A percentile compares a stretch with the other conserved stretches of the same genome.
Conservation (phyloP, 495 filamentous ascomycete species). For the Terfezia claveryi region DNA sequence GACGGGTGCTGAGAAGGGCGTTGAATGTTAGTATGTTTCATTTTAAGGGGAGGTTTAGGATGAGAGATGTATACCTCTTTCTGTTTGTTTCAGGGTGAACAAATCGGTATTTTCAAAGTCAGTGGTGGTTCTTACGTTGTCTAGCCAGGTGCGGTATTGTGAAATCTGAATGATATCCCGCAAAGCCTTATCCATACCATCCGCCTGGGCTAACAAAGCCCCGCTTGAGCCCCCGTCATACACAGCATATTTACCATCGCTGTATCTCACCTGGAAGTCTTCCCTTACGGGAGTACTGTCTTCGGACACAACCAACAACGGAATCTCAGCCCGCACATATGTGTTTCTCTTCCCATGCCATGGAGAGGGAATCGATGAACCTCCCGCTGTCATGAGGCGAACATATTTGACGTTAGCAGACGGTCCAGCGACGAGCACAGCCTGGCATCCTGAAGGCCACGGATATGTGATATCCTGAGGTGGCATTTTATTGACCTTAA, state of each 20-base stretch:
- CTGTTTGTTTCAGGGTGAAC: too few relatives aligned
- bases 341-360: too few relatives aligned
- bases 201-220: neutral
- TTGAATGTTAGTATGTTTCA: neutral
- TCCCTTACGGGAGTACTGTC: neutral
- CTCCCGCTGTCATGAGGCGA: neutral
- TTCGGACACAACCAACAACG: neutral
- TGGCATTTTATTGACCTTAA: too few relatives aligned
- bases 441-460: neutral
- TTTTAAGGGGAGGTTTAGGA: too few relatives aligned
- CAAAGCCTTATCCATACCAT: neutral
- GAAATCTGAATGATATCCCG: neutral
- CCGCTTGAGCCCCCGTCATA: neutral
- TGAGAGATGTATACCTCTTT: too few relatives aligned
- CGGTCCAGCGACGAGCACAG: neutral
- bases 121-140: too few relatives aligned
- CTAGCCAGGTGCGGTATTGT: neutral
- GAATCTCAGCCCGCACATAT: neutral
- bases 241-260: neutral
- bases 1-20: neutral
- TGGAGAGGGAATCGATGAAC: neutral
- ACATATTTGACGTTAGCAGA: neutral
- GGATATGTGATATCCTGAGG: neutral
- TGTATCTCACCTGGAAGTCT: neutral
- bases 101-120: too few relatives aligned